Percentiles rank a stretch among this genome's conserved stretches.
phyloP scores from a whole-genome alignment of 495 filamentous ascomycete species.

The Xylaria castorea region DNA sequence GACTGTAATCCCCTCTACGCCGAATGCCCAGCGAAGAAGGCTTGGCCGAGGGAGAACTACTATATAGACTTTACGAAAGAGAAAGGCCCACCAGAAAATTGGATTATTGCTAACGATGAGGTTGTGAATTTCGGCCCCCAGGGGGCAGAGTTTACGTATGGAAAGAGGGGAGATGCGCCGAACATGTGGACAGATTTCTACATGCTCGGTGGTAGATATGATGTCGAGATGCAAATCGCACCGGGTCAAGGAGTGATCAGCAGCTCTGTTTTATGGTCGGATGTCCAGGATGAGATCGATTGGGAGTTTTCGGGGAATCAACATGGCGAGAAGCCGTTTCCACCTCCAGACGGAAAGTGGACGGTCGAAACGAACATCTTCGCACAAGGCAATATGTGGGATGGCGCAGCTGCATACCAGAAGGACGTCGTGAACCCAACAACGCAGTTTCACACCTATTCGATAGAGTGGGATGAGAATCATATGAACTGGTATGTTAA shows the following conservation, averaged over 20 bases:
- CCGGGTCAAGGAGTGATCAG: constrained; percentile 78
- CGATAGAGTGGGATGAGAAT: constrained; percentile 79
- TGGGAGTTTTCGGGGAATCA: constrained; percentile 80
- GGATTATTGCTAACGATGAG: constrained; percentile 34
- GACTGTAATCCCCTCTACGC: constrained; percentile 40
- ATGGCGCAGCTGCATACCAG: constrained; percentile 71
- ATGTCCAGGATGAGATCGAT: constrained; percentile 93
- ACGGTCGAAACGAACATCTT: constrained; percentile 89
- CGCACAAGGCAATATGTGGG: constrained; percentile 75
- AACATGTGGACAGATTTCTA: constrained; percentile 72
- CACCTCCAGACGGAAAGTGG: constrained; percentile 40
- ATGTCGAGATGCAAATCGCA: constrained; percentile 71
- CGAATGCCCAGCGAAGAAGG: constrained; percentile 39
- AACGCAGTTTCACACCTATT: constrained; percentile 87
- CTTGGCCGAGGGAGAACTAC: constrained; percentile 35
- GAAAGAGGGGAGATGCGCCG: constrained; percentile 76
- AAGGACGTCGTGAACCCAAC: constrained; percentile 70
- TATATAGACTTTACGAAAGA: constrained; percentile 43
- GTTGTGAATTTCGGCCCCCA: constrained; percentile 56
- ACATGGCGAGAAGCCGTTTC: constrained; percentile 51
- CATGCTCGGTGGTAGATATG: constrained; percentile 80
- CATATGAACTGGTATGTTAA: constrained; percentile 86
- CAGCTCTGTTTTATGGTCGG: constrained; percentile 84
- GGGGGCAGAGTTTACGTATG: constrained; percentile 78
- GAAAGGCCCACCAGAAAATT: constrained; percentile 28